A percentile compares a stretch with the other conserved stretches of the same genome.
Conservation (phyloP, 306 rosid genomes). For the Cicer judaicum region DNA sequence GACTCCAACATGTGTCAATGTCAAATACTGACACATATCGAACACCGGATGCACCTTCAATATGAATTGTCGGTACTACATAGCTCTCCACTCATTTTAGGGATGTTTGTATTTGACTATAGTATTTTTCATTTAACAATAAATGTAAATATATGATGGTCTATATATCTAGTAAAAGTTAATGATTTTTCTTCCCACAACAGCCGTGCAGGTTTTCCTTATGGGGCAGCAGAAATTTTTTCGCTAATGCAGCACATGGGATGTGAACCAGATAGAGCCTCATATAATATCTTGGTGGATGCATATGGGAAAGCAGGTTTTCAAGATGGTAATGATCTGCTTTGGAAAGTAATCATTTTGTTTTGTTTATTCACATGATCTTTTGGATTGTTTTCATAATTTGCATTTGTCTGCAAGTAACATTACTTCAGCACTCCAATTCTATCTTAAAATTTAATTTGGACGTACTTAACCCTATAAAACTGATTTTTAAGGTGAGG, state of each 20-base stretch:
- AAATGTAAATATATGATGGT: neutral
- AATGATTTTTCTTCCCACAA: slow-evolving; percentile 33
- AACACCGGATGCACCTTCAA: too few species aligned
- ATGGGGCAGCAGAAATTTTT: slow-evolving; percentile 90
- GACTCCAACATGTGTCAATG: too few species aligned
- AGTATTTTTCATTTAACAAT: too few species aligned
- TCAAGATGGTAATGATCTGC: slow-evolving; percentile 66
- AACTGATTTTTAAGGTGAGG: too few species aligned
- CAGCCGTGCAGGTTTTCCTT: slow-evolving; percentile 94
- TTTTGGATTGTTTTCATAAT: slow-evolving; percentile 1
- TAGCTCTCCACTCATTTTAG: too few species aligned
- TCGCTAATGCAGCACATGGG: slow-evolving; percentile 98
- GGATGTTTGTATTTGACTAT: neutral
- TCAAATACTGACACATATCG: too few species aligned
- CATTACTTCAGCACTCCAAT: too few species aligned
- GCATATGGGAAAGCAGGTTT: slow-evolving; percentile 95
- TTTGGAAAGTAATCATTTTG: slow-evolving; percentile 3
- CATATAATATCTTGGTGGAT: slow-evolving; percentile 92
- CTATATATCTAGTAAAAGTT: neutral
- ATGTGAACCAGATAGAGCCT: slow-evolving; percentile 97
- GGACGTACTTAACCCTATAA: too few species aligned
- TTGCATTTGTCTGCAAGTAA: neutral
- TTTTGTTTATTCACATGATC: neutral
- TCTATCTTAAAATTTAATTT: too few species aligned
- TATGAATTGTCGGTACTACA: too few species aligned